Evolutionary conservation across 2,329 filamentous ascomycete genomes (phyloP), one percentile per base, ranked within the genome.

Genomic region (Epichloe glyceriae): DNA sequence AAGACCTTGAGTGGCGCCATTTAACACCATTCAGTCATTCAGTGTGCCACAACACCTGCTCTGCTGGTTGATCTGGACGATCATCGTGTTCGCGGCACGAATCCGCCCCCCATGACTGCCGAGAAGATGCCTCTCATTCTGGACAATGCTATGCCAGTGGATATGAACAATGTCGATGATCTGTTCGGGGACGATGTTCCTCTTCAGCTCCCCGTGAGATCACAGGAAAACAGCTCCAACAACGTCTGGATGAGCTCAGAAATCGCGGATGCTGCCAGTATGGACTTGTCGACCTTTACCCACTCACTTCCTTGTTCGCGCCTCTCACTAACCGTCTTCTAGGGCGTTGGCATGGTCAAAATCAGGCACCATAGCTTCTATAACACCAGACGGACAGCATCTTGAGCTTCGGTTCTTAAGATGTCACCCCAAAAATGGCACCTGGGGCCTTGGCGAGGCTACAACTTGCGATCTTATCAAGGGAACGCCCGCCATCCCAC

Each of bases 341-440:
- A 94, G 89, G 63, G 81, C 80, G 56, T 78, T 96, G 50, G 82
- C 86, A 33, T 97, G 91, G 90, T 95, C 91, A 11, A 89, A 83
- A 60, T 79, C 82, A 54, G 91, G 91, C 42, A 88, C 84, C 53
- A 87, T 97, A 57, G 90, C 90, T 30, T 85, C 83, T 50, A 85
- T 97, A 57, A 79, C 83, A 19, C 70, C 79, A 15, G 85, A 90
- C 66, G 85, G 86, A 30, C 76, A 76, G 46, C 75, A 74, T 14
- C 71, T 96, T 49, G 81, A 86, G 61, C 73, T 95, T 44, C 81
- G 83, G 53, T 83, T 87, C 62, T 73, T 95, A 47, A 76, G 80
- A 35, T 83, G 85, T 60, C 75, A 82, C 56, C 76, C 82, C 1
- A 74, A 81, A 12, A 78, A 85, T 66, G 87, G 84, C 2, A 74